Conservation (phyloP, 345 rosid genomes). For the Erysimum cheiranthoides region DNA sequence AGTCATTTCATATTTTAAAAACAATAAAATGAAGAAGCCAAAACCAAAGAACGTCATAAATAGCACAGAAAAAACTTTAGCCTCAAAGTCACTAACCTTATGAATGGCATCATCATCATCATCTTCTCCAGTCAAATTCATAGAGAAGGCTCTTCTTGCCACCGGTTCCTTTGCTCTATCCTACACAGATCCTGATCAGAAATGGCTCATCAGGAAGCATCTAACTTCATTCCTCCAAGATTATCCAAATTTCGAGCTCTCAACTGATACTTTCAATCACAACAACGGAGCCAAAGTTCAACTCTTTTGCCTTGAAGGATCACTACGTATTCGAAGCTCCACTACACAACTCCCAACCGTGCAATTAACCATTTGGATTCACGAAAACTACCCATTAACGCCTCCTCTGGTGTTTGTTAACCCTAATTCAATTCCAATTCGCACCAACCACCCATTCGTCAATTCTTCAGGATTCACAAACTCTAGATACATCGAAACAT, state of each 20-base stretch:
- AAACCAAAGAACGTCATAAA: conserved; percentile 35
- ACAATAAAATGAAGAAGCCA: conserved; percentile 18
- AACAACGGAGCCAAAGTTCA: conserved; percentile 65
- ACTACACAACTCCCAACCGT: conserved; percentile 43
- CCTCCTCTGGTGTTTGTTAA: conserved; percentile 62
- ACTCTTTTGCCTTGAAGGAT: conserved; percentile 57
- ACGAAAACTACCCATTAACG: conserved; percentile 63
- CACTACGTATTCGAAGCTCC: conserved; percentile 45
- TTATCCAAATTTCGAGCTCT: conserved; percentile 53
- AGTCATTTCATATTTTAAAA: conserved; percentile 35
- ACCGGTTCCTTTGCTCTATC: conserved; percentile 55
- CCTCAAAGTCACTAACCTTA: conserved; percentile 31
- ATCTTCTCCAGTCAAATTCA: conserved; percentile 53
- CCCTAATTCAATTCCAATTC: conserved; percentile 43
- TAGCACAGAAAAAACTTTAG: conserved; percentile 20
- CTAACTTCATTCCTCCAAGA: conserved; percentile 62
- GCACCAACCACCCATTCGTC: conserved; percentile 65
- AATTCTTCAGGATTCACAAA: conserved; percentile 54
- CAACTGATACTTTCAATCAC: conserved; percentile 56
- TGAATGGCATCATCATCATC: conserved; percentile 31
- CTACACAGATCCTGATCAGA: conserved; percentile 66
- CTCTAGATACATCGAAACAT: conserved; percentile 57
- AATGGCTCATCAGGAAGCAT: conserved; percentile 65
- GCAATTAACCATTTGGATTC: conserved; percentile 69
- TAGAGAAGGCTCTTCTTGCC: conserved; percentile 63